Evolutionary conservation across 495 filamentous ascomycete species (phyloP).

Genomic region (Aspergillus steynii): DNA sequence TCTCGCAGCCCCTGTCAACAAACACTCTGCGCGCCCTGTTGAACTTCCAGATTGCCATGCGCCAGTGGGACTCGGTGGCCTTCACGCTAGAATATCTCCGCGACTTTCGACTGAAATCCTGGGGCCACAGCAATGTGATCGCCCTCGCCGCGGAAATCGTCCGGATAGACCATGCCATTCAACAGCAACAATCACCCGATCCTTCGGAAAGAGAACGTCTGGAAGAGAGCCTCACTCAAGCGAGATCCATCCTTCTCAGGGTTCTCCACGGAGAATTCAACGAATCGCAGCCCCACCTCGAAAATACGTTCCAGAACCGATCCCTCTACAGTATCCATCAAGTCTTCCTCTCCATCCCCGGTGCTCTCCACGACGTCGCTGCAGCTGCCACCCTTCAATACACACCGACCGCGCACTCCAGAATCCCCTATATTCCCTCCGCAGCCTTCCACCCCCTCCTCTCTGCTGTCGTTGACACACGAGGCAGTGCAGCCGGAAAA

Average conservation of each 20-base stretch:
- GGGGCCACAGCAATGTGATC: slow-evolving; percentile 49
- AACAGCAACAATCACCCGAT: slow-evolving; percentile 6
- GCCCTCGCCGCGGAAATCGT: slow-evolving; percentile 45
- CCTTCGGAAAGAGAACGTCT: neutral
- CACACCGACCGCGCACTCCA: slow-evolving; percentile 17
- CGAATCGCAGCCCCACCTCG: slow-evolving; percentile 18
- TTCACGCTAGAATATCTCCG: slow-evolving; percentile 45
- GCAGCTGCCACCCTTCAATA: slow-evolving; percentile 18
- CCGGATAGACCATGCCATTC: slow-evolving; percentile 31
- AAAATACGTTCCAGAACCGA: slow-evolving; percentile 28
- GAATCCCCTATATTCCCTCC: slow-evolving; percentile 30
- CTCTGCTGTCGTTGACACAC: slow-evolving; percentile 44
- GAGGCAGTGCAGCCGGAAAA: slow-evolving; percentile 43
- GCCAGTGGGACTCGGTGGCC: slow-evolving; percentile 49
- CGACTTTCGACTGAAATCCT: slow-evolving; percentile 40
- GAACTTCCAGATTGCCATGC: slow-evolving; percentile 47
- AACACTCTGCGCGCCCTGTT: slow-evolving; percentile 52
- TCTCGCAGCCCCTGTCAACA: slow-evolving; percentile 39
- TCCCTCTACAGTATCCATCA: slow-evolving; percentile 29
- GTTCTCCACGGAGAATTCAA: slow-evolving; percentile 38
- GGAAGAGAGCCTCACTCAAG: slow-evolving; percentile 19
- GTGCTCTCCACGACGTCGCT: slow-evolving; percentile 23
- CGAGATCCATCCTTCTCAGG: slow-evolving; percentile 35
- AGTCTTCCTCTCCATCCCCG: slow-evolving; percentile 31
- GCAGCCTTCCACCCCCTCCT: slow-evolving; percentile 51